These are phyloP conservation scores for Plectosphaerella sp. DNA, from an alignment of 2,329 filamentous ascomycete genomes.

Conservation along the genomic window DNA sequence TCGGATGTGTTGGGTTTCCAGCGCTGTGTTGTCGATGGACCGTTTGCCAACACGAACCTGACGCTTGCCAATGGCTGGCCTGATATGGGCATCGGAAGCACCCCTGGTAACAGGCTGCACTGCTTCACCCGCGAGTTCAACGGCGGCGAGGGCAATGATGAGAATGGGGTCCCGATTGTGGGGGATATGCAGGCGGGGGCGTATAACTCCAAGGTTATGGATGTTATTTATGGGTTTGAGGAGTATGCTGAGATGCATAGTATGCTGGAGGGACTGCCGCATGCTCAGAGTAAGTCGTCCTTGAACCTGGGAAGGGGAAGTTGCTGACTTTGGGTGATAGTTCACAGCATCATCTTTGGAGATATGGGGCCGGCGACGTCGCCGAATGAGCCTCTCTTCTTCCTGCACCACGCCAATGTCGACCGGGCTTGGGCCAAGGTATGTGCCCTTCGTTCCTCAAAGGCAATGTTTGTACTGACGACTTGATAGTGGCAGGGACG, in stretches of 20 bases:
- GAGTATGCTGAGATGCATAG: constrained; percentile 7
- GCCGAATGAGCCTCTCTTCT: constrained; percentile 22
- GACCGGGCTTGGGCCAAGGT: constrained; percentile 19
- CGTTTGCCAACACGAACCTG: constrained; percentile 15
- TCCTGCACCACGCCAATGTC: constrained; percentile 21
- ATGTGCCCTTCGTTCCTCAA: not conserved
- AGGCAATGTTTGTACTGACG: not conserved
- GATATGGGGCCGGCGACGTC: constrained; percentile 20
- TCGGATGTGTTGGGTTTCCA: constrained; percentile 7
- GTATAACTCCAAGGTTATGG: constrained; percentile 10
- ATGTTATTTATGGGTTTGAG: constrained; percentile 11
- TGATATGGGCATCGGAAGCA: constrained; percentile 4
- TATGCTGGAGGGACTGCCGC: constrained; percentile 13
- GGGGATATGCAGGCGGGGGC: constrained; percentile 13
- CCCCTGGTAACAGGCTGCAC: constrained; percentile 9
- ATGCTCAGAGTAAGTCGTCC: constrained; percentile 9
- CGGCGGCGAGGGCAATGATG: constrained; percentile 3
- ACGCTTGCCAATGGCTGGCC: constrained; percentile 14
- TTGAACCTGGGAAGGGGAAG: not conserved
- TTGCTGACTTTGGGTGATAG: not conserved
- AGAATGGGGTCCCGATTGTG: constrained; percentile 10
- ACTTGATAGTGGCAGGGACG: constrained; percentile 12
- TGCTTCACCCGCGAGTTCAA: constrained; percentile 16
- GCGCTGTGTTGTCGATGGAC: constrained; percentile 17
- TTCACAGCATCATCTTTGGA: constrained; percentile 15